A percentile compares a stretch with the other conserved stretches of the same genome.
These are phyloP conservation scores for Blastobotrys attinorum DNA, from an alignment of 805 yeast species.

Conservation along the genomic window DNA sequence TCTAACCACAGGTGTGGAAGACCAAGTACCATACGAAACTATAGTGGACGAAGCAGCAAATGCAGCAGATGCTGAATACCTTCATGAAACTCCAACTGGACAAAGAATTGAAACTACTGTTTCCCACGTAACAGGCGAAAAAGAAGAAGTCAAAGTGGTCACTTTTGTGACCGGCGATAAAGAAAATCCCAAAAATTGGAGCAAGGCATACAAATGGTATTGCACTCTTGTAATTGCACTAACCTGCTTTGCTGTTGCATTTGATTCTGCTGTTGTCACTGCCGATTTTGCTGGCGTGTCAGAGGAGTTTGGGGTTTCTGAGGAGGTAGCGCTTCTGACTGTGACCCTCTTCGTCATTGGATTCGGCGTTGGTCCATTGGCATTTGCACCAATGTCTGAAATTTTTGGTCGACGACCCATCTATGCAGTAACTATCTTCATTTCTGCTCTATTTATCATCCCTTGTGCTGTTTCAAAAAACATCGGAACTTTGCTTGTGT, in stretches of 20 bases:
- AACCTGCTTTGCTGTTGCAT: slow-evolving; percentile 54
- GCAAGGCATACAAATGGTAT: slow-evolving; percentile 46
- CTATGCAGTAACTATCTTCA: slow-evolving; percentile 46
- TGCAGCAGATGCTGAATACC: too few relatives aligned
- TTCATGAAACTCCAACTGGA: too few relatives aligned
- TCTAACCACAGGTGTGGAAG: too few relatives aligned
- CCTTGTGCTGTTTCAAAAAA: slow-evolving; percentile 51
- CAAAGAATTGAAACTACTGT: too few relatives aligned
- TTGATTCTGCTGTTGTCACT: slow-evolving; percentile 64
- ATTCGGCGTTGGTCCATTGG: slow-evolving; percentile 83
- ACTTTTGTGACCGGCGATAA: slow-evolving; percentile 36
- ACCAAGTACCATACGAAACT: too few relatives aligned
- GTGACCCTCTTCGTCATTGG: slow-evolving; percentile 77
- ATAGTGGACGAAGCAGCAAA: too few relatives aligned
- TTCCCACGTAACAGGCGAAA: too few relatives aligned
- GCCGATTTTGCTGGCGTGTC: slow-evolving; percentile 48
- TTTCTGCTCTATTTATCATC: slow-evolving; percentile 43
- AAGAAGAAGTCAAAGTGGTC: too few relatives aligned
- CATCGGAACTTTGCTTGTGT: slow-evolving; percentile 54
- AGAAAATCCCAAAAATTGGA: slow-evolving; percentile 29
- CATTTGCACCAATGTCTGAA: slow-evolving; percentile 88
- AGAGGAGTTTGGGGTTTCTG: slow-evolving; percentile 41
- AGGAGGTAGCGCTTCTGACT: slow-evolving; percentile 53
- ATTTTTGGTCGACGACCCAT: slow-evolving; percentile 60
- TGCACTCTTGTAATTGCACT: slow-evolving; percentile 46